These are phyloP conservation scores for Oidium heveae DNA, from an alignment of 2,329 filamentous ascomycete species.

Conservation along the genomic window DNA sequence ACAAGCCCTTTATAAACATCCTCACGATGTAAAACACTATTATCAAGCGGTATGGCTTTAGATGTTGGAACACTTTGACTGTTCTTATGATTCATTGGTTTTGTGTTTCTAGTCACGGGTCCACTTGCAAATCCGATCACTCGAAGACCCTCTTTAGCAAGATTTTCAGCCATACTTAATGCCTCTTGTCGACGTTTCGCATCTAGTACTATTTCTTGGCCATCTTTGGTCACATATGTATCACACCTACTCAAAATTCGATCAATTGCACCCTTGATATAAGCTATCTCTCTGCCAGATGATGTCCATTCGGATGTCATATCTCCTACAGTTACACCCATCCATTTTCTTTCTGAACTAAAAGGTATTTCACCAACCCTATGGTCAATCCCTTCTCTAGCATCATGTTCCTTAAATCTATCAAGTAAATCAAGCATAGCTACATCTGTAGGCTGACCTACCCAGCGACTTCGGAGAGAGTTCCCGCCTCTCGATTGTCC, in stretches of 20 bases:
- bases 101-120: slow-evolving; percentile 26
- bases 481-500: slow-evolving; percentile 15
- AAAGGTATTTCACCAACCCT: slow-evolving; percentile 76
- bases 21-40: slow-evolving; percentile 24
- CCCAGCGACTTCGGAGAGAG: slow-evolving; percentile 59
- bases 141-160: slow-evolving; percentile 73
- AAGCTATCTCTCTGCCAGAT: slow-evolving; percentile 45
- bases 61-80: slow-evolving; percentile 27
- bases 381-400: slow-evolving; percentile 61
- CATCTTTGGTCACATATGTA: slow-evolving; percentile 68
- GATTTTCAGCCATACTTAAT: slow-evolving; percentile 51
- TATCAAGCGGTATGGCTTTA: slow-evolving; percentile 8
- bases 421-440: slow-evolving; percentile 90
- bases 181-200: slow-evolving; percentile 49
- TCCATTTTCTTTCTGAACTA: slow-evolving; percentile 95
- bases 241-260: slow-evolving; percentile 68
- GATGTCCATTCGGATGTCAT: slow-evolving; percentile 10
- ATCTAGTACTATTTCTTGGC: slow-evolving; percentile 67
- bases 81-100: slow-evolving; percentile 13
- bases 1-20: slow-evolving; percentile 61
- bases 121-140: slow-evolving; percentile 90
- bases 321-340: slow-evolving; percentile 68
- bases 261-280: slow-evolving; percentile 88
- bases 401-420: slow-evolving; percentile 72
- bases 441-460: slow-evolving; percentile 89